These are phyloP conservation scores for Talaromyces piceae DNA, from an alignment of 2,329 filamentous ascomycete genomes.

Conservation along the genomic window DNA sequence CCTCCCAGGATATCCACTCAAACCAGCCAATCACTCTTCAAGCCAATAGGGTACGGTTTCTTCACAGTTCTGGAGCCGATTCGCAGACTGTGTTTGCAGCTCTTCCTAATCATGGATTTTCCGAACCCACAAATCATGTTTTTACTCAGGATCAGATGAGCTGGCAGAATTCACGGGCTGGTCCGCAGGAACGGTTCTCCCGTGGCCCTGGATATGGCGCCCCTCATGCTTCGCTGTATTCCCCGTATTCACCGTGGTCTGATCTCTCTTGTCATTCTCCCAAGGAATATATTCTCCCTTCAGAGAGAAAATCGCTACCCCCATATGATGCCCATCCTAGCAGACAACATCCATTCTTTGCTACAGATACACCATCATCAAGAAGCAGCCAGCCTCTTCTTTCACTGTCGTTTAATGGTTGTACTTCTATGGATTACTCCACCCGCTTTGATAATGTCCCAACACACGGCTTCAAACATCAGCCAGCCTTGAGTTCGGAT, in stretches of 20 bases:
- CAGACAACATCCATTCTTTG: neutral
- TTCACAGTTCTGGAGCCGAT: neutral
- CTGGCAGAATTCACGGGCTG: constrained; percentile 5
- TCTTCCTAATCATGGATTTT: neutral
- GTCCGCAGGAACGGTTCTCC: constrained; percentile 2
- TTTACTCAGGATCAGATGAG: neutral
- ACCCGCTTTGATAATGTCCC: neutral
- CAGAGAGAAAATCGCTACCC: neutral
- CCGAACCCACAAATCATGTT: neutral
- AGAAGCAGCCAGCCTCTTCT: constrained; percentile 19
- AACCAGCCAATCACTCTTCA: neutral
- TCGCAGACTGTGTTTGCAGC: neutral
- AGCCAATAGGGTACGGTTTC: neutral
- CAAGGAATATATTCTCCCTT: too few relatives aligned
- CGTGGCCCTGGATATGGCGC: constrained; percentile 4
- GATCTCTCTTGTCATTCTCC: neutral
- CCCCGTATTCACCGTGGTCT: neutral
- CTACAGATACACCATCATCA: neutral
- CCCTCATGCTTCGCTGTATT: neutral
- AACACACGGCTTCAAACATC: constrained; percentile 45
- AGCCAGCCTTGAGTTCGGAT: constrained; percentile 35
- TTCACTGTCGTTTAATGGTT: constrained; percentile 20
- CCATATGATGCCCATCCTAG: neutral
- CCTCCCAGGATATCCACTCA: constrained; percentile 1
- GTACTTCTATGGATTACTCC: neutral